Base-by-base conservation (phyloP, 2,329 filamentous ascomycete genomes). In the Alternaria triticimaculans region DNA sequence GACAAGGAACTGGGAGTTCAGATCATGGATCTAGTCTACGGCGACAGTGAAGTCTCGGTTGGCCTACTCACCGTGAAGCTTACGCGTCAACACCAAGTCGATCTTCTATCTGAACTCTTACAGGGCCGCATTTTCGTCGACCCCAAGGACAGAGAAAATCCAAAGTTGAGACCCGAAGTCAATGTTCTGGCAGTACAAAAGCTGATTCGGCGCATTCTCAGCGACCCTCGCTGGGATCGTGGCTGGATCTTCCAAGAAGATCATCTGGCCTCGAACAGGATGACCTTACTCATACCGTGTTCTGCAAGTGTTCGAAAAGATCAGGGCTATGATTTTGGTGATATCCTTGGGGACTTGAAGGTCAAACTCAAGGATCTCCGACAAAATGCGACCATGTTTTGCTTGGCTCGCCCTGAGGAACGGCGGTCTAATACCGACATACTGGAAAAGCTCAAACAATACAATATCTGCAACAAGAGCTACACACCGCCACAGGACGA, bases 191-290 rank as follows among this genome's bases (percentile, higher is more conserved):
- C 60, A 26, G 26, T 68, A 8, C 66, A 67, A 4, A 58, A n/a
- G 41, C 49, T 72, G 2, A 63, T 72, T n/a, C 60, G 57, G 2
- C 55, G 54, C 5, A 60, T 70, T 7, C 56, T 72, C 3, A 65
- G 58, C 28, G 71, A 73, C 18, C 28, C 54, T 15, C 66, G 71
- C 15, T 73, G 69, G 69, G 55, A 56, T 18, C 68, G 69, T 6
- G 69, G 65, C 14, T 73, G 69, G 71, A 72, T 73, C 18, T 73
- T 73, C 30, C 71, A 73, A 33, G 69, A 73, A 61, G 71, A 72
- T 10, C 66, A 71, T 12, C 51, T 69, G 26, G 66, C 71, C 12
- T 69, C 68, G 1, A 9, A 33, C 8, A 25, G 45, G 21, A 73
- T 72, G 71, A 49, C 18, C 2, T 43, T 72, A 4, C 59, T 72